These are phyloP conservation scores for Hirsutella minnesotensis DNA, from an alignment of 2,329 filamentous ascomycete genomes.

Conservation along the genomic window DNA sequence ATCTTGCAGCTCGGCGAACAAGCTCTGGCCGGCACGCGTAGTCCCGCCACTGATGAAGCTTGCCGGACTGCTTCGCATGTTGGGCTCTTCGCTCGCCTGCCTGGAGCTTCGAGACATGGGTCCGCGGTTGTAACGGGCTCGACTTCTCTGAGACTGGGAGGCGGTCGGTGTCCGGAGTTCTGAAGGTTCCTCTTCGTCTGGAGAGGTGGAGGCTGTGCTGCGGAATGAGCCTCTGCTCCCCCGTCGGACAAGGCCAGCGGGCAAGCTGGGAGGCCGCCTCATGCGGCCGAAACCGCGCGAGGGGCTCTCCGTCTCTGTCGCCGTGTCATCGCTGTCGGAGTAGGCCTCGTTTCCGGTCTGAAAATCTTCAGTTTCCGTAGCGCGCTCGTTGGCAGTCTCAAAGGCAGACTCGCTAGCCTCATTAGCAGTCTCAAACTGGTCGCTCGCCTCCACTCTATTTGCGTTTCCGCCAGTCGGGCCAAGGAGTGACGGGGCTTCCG, in stretches of 20 bases:
- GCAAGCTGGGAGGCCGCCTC: constrained; percentile 28
- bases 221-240: constrained; percentile 57
- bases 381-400: constrained; percentile 63
- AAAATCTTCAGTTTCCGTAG: constrained; percentile 88
- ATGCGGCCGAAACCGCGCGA: constrained; percentile 30
- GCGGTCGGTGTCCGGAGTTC: constrained; percentile 50
- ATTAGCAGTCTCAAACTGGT: constrained; percentile 71
- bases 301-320: constrained; percentile 77
- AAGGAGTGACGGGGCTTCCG: constrained; percentile 11
- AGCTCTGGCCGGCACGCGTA: constrained; percentile 53
- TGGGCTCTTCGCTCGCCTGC: constrained; percentile 47
- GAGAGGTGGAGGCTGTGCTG: constrained; percentile 82
- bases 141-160: constrained; percentile 56
- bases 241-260: constrained; percentile 25
- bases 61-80: constrained; percentile 45
- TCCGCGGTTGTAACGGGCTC: constrained; percentile 57
- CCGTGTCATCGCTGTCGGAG: constrained; percentile 64
- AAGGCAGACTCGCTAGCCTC: constrained; percentile 58
- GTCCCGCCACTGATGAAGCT: constrained; percentile 43
- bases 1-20: constrained; percentile 84
- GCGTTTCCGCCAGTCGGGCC: constrained; percentile 6
- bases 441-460: constrained; percentile 38
- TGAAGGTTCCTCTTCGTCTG: constrained; percentile 52
- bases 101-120: constrained; percentile 47
- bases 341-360: constrained; percentile 80